phyloP scores from a whole-genome alignment of 768 basidiomycete genomes.

The Cystofilobasidium bisporidii region DNA sequence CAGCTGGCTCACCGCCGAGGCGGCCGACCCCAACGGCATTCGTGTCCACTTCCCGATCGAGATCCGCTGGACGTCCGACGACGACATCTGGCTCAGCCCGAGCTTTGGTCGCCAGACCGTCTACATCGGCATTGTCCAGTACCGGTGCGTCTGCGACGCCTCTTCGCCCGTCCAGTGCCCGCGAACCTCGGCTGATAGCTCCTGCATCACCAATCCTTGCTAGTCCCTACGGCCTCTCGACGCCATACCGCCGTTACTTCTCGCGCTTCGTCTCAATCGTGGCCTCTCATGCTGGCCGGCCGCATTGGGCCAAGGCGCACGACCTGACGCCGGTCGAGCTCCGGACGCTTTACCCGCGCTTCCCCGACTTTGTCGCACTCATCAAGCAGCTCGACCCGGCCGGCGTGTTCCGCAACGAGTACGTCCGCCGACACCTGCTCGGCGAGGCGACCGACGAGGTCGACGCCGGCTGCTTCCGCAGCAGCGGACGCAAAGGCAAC shows the following conservation, averaged over 20 bases:
- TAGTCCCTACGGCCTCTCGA: constrained; percentile 75
- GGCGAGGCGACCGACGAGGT: constrained; percentile 45
- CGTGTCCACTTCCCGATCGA: constrained; percentile 88
- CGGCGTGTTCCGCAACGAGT: constrained; percentile 73
- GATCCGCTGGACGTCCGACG: constrained; percentile 73
- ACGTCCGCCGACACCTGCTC: constrained; percentile 76
- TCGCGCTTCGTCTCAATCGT: constrained; percentile 64
- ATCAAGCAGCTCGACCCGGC: constrained; percentile 56
- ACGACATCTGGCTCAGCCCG: constrained; percentile 92
- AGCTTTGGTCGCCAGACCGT: constrained; percentile 66
- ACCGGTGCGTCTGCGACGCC: constrained; percentile 55
- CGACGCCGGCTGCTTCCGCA: constrained; percentile 46
- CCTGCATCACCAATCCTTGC: not conserved
- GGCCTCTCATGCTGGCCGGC: constrained; percentile 60
- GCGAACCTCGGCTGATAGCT: not conserved
- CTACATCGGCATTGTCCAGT: constrained; percentile 98
- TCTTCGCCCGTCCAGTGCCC: no score
- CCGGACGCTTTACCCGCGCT: constrained; percentile 64
- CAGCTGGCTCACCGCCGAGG: constrained; percentile 61
- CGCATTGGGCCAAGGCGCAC: constrained; percentile 97
- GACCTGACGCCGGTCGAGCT: constrained; percentile 56
- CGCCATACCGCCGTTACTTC: constrained; percentile 73
- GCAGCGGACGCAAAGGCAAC: not conserved
- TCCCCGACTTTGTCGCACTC: constrained; percentile 63
- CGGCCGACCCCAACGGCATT: constrained; percentile 58